Base-by-base conservation (phyloP, 352 stramenopile genomes). In the Phytopythium ostracodes region DNA sequence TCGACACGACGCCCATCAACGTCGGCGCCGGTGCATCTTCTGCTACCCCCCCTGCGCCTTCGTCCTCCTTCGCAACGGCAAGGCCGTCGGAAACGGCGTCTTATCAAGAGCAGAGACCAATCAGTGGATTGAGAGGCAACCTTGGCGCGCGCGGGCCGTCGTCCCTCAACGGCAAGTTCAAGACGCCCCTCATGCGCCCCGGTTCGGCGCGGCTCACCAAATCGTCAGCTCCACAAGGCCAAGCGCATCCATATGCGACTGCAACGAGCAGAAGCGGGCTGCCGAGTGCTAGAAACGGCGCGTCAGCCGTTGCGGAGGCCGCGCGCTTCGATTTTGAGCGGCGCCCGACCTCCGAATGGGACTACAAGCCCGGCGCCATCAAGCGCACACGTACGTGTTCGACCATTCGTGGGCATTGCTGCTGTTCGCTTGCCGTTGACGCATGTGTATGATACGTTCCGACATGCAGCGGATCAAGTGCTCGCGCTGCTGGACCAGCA, bases 311-410 rank as follows among this genome's bases (percentile, higher is more conserved):
- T 35, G 33, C 57, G 14, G 52, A 47, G 22, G 11, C 25, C 25
- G 24, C 24, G 24, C 36, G 40, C 24, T 79, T 91, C 35, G 76
- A 91, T 52, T 91, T 91, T 49, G 72, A 56, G 10, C 70, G 70
- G 27, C 75, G 80, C 43, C 78, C 82, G 18, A 88, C 82, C 24
- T 87, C 74, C 24, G 72, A 89, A 50, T 91, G 82, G 82, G 60
- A 63, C 15, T 89, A 89, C 70, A 42, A 61, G n/a, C 69, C 74
- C 11, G 71, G 81, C 42, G 68, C 66, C 36, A 63, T 81, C 43
- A 63, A 44, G 5, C 75, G 82, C 62, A 78, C 75, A 53, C 68
- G 81, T 91, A 76, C 57, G 76, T 74, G 52, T 1, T 55, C 25
- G 25, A 22, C 20, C 46, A 7, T 55, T 9, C 15, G 43, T 29